A percentile compares a stretch with the other conserved stretches of the same genome.
Evolutionary conservation across 331 rosid species (phyloP).

Genomic region (Stylosanthes scabra): DNA sequence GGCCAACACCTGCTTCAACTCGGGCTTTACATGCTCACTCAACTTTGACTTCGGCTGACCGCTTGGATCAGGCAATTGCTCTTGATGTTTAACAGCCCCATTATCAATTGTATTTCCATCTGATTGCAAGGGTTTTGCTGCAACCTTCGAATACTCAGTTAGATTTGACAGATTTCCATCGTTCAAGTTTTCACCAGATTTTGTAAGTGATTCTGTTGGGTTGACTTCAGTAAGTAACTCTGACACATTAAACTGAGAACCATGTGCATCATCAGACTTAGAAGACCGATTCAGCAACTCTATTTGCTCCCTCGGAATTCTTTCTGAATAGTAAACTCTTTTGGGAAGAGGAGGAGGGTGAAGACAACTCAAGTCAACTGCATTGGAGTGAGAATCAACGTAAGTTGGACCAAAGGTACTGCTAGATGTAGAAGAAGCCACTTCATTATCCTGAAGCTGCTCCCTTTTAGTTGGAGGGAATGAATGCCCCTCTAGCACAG

Average conservation of each 20-base stretch:
- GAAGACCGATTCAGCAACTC: slow-evolving; percentile 74
- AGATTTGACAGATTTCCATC: slow-evolving; percentile 46
- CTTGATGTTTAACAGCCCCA: slow-evolving; percentile 53
- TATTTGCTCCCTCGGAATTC: slow-evolving; percentile 82
- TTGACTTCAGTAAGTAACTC: slow-evolving; percentile 56
- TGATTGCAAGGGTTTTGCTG: slow-evolving; percentile 36
- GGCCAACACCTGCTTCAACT: slow-evolving; percentile 43
- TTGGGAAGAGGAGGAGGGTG: slow-evolving; percentile 71
- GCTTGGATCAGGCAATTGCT: slow-evolving; percentile 51
- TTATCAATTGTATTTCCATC: slow-evolving; percentile 48
- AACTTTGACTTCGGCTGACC: slow-evolving; percentile 47
- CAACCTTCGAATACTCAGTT: slow-evolving; percentile 43
- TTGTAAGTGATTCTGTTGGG: slow-evolving; percentile 45
- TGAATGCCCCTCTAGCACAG: slow-evolving; percentile 49
- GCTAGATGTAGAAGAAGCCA: slow-evolving; percentile 50
- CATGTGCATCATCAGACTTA: slow-evolving; percentile 78
- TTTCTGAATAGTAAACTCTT: slow-evolving; percentile 79
- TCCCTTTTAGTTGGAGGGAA: slow-evolving; percentile 51
- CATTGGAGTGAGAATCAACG: slow-evolving; percentile 58
- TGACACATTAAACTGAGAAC: slow-evolving; percentile 57
- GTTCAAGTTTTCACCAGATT: slow-evolving; percentile 55
- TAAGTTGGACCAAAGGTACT: slow-evolving; percentile 54
- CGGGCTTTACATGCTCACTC: slow-evolving; percentile 51
- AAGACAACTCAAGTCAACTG: slow-evolving; percentile 57
- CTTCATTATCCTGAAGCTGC: slow-evolving; percentile 52